phyloP scores from a whole-genome alignment of 306 rosid species.

The Glycine tomentella region DNA sequence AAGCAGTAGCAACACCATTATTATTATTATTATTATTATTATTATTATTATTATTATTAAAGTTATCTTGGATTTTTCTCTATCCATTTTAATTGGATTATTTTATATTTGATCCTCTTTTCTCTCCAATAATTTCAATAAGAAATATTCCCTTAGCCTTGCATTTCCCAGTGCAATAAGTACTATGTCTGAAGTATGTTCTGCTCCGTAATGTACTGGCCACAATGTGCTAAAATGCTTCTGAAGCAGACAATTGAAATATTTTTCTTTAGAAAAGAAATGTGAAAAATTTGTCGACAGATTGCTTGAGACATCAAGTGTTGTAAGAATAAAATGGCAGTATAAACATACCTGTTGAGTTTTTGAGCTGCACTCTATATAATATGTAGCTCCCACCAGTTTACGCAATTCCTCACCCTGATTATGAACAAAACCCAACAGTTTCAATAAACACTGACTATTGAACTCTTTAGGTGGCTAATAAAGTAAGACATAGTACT shows the following conservation, averaged over 20 bases:
- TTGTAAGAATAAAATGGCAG: constrained; percentile 17
- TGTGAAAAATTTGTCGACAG: background rate
- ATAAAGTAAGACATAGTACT: constrained; percentile 52
- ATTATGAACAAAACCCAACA: constrained; percentile 34
- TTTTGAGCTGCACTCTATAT: constrained; percentile 90
- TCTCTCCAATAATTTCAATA: background rate
- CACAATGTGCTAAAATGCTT: constrained; percentile 34
- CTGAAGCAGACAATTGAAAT: constrained; percentile 22
- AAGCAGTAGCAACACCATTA: background rate
- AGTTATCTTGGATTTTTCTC: background rate
- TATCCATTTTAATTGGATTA: background rate
- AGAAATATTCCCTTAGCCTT: constrained; percentile 10
- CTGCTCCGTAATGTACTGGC: constrained; percentile 5
- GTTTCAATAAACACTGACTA: constrained; percentile 28
- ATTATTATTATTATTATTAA: background rate
- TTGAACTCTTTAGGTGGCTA: constrained; percentile 28
- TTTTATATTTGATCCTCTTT: background rate
- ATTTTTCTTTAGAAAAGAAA: background rate
- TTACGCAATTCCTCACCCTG: constrained; percentile 91
- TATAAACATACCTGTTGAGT: constrained; percentile 78
- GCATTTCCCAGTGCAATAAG: constrained; percentile 24
- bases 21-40: too few relatives aligned
- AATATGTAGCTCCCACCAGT: constrained; percentile 77
- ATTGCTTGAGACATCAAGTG: constrained; percentile 5
- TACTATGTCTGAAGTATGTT: constrained; percentile 15